Conservation (phyloP, 805 yeast genomes). For the Candida ovalis region DNA sequence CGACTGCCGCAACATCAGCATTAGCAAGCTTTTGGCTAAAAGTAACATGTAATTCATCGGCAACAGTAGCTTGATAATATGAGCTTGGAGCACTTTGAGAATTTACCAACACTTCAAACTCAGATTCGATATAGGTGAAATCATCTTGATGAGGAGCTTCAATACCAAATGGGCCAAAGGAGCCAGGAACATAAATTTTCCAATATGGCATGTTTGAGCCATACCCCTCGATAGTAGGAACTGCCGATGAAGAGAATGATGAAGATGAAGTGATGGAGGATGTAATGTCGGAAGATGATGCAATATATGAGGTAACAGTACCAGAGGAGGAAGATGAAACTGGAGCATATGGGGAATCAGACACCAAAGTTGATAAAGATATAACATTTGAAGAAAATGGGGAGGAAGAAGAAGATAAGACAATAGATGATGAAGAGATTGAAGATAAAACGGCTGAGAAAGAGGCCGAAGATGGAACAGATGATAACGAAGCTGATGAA, state of each 20-base stretch:
- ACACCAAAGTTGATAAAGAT: neutral
- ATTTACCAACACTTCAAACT: neutral
- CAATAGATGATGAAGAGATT: neutral
- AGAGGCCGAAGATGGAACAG: neutral
- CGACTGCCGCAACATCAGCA: conserved; percentile 10
- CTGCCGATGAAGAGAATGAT: neutral
- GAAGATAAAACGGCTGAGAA: neutral
- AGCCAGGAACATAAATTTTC: neutral
- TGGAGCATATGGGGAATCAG: no score
- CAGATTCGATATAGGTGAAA: neutral
- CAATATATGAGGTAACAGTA: no score
- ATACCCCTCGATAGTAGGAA: neutral
- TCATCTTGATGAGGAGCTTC: neutral
- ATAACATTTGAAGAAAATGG: neutral
- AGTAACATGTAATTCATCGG: neutral
- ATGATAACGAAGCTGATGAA: neutral
- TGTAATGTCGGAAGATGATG: no score
- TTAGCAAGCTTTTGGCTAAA: conserved; percentile 9
- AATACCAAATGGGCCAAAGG: neutral
- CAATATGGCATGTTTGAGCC: neutral
- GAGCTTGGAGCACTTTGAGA: neutral
- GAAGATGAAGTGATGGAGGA: no score
- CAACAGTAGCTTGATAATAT: neutral
- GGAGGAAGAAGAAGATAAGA: neutral
- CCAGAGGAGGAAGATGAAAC: no score